Evolutionary conservation across 1,284 basidiomycete species (phyloP).

Genomic region (Coriolopsis trogii): DNA sequence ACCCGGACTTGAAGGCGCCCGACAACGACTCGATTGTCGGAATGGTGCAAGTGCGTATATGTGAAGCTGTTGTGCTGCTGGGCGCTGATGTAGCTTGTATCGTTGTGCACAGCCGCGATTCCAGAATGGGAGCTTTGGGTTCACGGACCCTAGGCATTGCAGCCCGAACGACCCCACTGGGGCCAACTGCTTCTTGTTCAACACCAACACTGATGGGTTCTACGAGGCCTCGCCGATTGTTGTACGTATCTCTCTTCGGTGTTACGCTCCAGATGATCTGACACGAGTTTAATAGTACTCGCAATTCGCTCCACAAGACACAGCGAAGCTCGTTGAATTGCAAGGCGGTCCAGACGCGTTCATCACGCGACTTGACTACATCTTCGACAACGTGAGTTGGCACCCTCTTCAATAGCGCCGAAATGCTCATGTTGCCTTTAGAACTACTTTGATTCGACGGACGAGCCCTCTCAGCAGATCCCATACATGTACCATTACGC

Average conservation of each 20-base stretch:
- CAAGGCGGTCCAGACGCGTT: constrained; percentile 61
- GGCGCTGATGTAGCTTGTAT: no score
- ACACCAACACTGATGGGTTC: constrained; percentile 60
- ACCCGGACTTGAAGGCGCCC: constrained; percentile 54
- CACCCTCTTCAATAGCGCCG: background rate
- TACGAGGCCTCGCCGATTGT: constrained; percentile 67
- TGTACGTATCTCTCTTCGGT: constrained; percentile 37
- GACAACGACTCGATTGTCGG: constrained; percentile 42
- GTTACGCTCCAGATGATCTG: background rate
- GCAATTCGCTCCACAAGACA: constrained; percentile 66
- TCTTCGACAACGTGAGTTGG: constrained; percentile 49
- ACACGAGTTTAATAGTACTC: constrained; percentile 5
- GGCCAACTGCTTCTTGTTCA: constrained; percentile 64
- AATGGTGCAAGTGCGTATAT: constrained; percentile 52
- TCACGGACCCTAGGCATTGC: constrained; percentile 68
- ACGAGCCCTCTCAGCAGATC: constrained; percentile 66
- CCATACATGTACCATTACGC: constrained; percentile 71
- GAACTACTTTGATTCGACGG: constrained; percentile 55
- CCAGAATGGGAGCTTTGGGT: constrained; percentile 62
- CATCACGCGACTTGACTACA: constrained; percentile 54
- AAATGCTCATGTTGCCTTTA: constrained; percentile 22
- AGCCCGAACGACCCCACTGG: constrained; percentile 59
- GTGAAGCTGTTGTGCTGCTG: background rate
- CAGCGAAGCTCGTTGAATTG: constrained; percentile 56
- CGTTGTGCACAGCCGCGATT: constrained; percentile 68